Evolutionary conservation across 148 eudicot species (phyloP), one percentile per base, ranked within the genome.

Genomic region (Pouteria glomerata): DNA sequence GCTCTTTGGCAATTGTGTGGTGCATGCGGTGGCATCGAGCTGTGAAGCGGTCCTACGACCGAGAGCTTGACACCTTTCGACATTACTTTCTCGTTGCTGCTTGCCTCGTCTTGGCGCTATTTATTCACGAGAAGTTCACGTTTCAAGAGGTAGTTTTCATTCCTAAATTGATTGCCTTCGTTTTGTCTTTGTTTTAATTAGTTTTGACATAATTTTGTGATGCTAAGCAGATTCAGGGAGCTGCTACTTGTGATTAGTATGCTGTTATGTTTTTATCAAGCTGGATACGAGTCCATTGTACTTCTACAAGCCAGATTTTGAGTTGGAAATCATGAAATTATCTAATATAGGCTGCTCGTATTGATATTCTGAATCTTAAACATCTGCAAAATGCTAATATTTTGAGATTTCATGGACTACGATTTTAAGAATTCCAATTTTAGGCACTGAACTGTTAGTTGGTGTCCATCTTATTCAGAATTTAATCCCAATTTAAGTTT

Each of bases 1-100:
- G 98, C 76, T 82, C 98, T 16, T 45, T 85, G 78, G 85, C 95
- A 15, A 90, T 90, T 37, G 90, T 93, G 27, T 90, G 94, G 94
- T 90, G 77, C 76, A 88, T 93, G 90, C 81, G 95, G 79, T 52
- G 77, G 71, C 90, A 94, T 75, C 80, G 73, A 33, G 62, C 81
- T 64, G 86, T 94, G 70, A 79, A 45, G 78, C 86, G 97, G 57
- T 87, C 98, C 10, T 94, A 94, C 73, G 93, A 94, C 72, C 86
- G 79, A 27, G 82, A 76, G 51, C 90, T 82, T 12, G 98, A 94
- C 72, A 94, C 97, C 4, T 94, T 94, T 74, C 84, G 98, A 31
- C 88, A 94, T 76, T 81, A 80, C 63, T 76, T 89, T 47, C 86
- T 94, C 18, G 73, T 88, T 39, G 78, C 80, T 57, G 85, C 71